These are phyloP conservation scores for sunflower (Helianthus annuus) DNA, from an alignment of 129 eudicot species.

Conservation along the genomic window DNA sequence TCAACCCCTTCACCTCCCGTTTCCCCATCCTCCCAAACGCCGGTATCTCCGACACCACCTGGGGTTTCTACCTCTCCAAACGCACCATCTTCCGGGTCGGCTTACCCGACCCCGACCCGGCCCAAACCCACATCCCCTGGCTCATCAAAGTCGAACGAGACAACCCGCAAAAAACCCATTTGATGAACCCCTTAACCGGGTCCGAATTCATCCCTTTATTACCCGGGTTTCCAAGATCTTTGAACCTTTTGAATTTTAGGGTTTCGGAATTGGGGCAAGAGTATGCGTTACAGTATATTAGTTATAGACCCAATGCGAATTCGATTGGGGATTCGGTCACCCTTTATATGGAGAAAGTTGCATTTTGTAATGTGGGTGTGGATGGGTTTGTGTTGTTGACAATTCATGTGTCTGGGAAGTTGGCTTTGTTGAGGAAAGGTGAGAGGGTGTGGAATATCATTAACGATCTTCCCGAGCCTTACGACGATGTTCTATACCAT, in stretches of 20 bases:
- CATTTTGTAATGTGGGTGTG: conserved; percentile 36
- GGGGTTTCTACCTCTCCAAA: conserved; percentile 75
- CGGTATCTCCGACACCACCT: conserved; percentile 70
- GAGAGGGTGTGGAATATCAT: conserved; percentile 65
- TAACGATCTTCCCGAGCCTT: conserved; percentile 60
- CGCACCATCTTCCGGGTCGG: conserved; percentile 59
- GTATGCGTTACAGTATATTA: conserved; percentile 58
- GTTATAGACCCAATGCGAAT: conserved; percentile 65
- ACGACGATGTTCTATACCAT: conserved; percentile 69
- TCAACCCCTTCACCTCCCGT: conserved; percentile 34
- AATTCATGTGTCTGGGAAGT: conserved; percentile 71
- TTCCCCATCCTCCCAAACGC: conserved; percentile 68
- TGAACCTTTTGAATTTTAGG: conserved; percentile 44
- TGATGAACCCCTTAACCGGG: conserved; percentile 57
- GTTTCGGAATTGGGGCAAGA: conserved; percentile 66
- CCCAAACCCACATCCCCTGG: conserved; percentile 40
- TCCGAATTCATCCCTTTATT: conserved; percentile 48
- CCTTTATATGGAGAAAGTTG: conserved; percentile 81
- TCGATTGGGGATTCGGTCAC: conserved; percentile 67
- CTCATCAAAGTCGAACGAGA: conserved; percentile 71
- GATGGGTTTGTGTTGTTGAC: conserved; percentile 62
- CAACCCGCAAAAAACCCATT: conserved; percentile 38
- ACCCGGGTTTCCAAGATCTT: conserved; percentile 48
- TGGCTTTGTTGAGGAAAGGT: conserved; percentile 62
- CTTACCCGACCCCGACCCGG: conserved; percentile 31